Evolutionary conservation across 2,329 filamentous ascomycete genomes (phyloP), one percentile per base, ranked within the genome.

Genomic region (Dactylellina haptotyla): DNA sequence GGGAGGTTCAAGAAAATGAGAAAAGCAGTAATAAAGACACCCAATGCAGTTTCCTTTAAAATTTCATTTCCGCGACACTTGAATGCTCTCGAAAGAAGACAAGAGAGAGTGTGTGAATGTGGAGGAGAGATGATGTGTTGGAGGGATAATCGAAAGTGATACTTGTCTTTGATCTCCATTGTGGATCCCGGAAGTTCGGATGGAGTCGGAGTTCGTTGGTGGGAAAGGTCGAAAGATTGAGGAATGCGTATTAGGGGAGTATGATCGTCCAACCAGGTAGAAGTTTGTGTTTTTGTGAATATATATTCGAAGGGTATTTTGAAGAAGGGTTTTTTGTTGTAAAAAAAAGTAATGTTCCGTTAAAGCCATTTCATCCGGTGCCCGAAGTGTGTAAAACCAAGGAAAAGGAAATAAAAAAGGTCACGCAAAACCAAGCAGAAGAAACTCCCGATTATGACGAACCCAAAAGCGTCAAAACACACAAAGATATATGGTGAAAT

Each of bases 131-230:
- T 39, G 61, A 37, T 23, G 51, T n/a, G n/a, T n/a, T n/a, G n/a
- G n/a, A n/a, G n/a, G n/a, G n/a, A n/a, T n/a, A n/a, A n/a, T 32
- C 26, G 37, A 64, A 41, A 32, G 25, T 51, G 75, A 59, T 77
- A 76, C 73, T 77, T 72, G 70, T 75, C 70, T 69, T 66, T 71
- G 76, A 77, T 71, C 75, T 75, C 75, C 59, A 73, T 67, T 75
- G n/a, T n/a, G n/a, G n/a, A n/a, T 77, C 75, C 72, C 76, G 75
- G 67, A 64, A 50, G 76, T 6, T 34, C 32, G 75, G 76, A 75
- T 75, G 75, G 67, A n/a, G n/a, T n/a, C n/a, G n/a, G n/a, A n/a
- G n/a, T n/a, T n/a, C n/a, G n/a, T n/a, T n/a, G n/a, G n/a, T n/a
- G n/a, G n/a, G n/a, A 66, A 64, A 57, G 63, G 69, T 46, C 57